Evolutionary conservation across 2,329 filamentous ascomycete genomes (phyloP).

Genomic region (Ophiostoma angusticollis): DNA sequence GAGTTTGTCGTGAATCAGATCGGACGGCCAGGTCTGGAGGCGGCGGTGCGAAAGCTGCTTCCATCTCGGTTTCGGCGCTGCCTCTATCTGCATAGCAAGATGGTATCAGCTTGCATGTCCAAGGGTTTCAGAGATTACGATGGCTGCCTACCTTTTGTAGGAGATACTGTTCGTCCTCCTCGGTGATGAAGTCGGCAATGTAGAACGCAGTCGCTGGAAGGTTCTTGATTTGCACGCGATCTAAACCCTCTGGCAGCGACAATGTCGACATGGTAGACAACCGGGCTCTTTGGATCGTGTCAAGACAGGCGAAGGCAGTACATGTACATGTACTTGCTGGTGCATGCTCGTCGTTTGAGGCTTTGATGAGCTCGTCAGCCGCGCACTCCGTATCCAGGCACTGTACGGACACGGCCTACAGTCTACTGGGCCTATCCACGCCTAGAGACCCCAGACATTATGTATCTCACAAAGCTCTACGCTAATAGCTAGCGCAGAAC

Average conservation of each 20-base stretch:
- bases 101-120: neutral
- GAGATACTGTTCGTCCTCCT: slow-evolving; percentile 58
- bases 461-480: neutral
- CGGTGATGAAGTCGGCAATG: slow-evolving; percentile 70
- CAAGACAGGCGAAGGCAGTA: too few relatives aligned
- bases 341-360: too few relatives aligned
- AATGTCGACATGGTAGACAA: slow-evolving; percentile 5
- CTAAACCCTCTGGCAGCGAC: slow-evolving; percentile 34
- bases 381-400: too few relatives aligned
- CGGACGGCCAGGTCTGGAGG: slow-evolving; percentile 80
- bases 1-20: slow-evolving; percentile 65
- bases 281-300: too few relatives aligned
- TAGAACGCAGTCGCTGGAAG: slow-evolving; percentile 65
- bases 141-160: slow-evolving; percentile 48
- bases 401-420: too few relatives aligned
- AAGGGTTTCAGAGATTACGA: neutral
- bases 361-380: too few relatives aligned
- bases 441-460: too few relatives aligned
- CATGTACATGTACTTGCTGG: too few relatives aligned
- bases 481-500: slow-evolving; percentile 6
- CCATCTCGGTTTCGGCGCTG: slow-evolving; percentile 66
- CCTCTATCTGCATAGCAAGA: slow-evolving; percentile 30
- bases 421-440: too few relatives aligned
- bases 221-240: slow-evolving; percentile 35
- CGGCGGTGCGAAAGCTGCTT: slow-evolving; percentile 77